Base-by-base conservation (phyloP, 148 eudicot genomes). In the Pharnaceum exiguum region DNA sequence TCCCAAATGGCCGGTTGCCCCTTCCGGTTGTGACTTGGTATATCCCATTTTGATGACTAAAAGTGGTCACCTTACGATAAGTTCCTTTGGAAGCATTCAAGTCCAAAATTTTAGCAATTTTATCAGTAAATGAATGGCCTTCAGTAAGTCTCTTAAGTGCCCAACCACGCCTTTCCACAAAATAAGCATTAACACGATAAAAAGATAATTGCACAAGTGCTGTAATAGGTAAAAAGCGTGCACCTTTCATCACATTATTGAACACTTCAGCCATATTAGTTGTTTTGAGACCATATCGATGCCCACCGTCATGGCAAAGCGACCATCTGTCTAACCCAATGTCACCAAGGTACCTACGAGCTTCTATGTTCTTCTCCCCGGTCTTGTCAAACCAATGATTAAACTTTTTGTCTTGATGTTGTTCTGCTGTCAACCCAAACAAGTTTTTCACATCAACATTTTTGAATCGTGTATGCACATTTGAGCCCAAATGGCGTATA, bases 401-500 rank as follows among this genome's bases (percentile, higher is more conserved):
- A 15, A 50, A 29, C 18, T 50, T 29, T 4, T 16, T 50, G 0
- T 50, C 31, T n/a, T 29, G 55, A 29, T 50, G 55, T n/a, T 50
- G 37, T 12, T 4, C 5, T 4, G 55, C 36, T 25, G 55, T 50
- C 36, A 21, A 50, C 1, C 55, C 55, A n/a, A 50, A 7, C 7
- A 13, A 15, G 37, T n/a, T 50, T 50, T 42, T 57, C 19, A 55
- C 18, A 10, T 39, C 19, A 2, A 5, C 15, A 15, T 29, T 39
- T 19, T 39, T 39, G 23, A 24, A 56, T 15, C 26, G 10, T 0
- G 46, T 38, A n/a, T 18, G 31, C 1, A 57, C 6, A 13, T 57
- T 57, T 0, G 62, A 43, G 2, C 49, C 28, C 13, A 26, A 18
- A 22, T 57, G 62, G 8, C 62, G 50, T 6, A 57, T 57, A 27